Evolutionary conservation across 352 stramenopile species (phyloP).

Genomic region (Pseudoperonospora humuli): DNA sequence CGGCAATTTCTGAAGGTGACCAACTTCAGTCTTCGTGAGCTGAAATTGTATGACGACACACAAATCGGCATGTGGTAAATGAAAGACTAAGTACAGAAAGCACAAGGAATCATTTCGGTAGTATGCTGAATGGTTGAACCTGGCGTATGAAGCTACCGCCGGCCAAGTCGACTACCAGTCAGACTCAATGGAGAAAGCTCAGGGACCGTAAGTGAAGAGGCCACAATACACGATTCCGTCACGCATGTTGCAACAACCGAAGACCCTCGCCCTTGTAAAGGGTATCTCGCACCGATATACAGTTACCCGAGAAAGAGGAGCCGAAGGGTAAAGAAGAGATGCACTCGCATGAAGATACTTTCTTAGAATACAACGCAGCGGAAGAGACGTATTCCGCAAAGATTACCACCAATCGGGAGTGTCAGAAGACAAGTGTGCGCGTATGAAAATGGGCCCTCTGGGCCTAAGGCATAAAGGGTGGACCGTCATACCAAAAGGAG

Average conservation of each 20-base stretch:
- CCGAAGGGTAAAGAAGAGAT: too few species aligned
- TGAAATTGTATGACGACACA: not conserved
- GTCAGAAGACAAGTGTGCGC: not conserved
- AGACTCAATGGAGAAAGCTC: not conserved
- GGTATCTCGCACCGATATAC: too few species aligned
- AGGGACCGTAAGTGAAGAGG: not conserved
- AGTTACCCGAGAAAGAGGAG: too few species aligned
- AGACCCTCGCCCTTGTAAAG: too few species aligned
- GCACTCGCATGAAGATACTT: too few species aligned
- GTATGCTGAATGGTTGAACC: conserved; percentile 10
- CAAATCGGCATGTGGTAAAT: conserved; percentile 3
- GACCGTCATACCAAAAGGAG: not conserved
- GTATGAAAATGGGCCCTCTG: not conserved
- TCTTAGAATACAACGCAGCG: too few species aligned
- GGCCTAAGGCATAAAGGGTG: not conserved
- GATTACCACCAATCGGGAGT: not conserved
- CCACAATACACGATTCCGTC: too few species aligned
- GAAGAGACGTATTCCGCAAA: not conserved
- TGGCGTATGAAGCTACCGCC: not conserved
- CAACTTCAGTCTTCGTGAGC: not conserved
- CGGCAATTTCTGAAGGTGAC: conserved; percentile 3
- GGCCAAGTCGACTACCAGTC: not conserved
- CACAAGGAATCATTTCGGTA: conserved; percentile 2
- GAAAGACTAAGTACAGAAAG: not conserved
- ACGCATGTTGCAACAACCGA: too few species aligned